Evolutionary conservation across 1,284 basidiomycete species (phyloP).

Genomic region (Trichosporon coremiiforme): DNA sequence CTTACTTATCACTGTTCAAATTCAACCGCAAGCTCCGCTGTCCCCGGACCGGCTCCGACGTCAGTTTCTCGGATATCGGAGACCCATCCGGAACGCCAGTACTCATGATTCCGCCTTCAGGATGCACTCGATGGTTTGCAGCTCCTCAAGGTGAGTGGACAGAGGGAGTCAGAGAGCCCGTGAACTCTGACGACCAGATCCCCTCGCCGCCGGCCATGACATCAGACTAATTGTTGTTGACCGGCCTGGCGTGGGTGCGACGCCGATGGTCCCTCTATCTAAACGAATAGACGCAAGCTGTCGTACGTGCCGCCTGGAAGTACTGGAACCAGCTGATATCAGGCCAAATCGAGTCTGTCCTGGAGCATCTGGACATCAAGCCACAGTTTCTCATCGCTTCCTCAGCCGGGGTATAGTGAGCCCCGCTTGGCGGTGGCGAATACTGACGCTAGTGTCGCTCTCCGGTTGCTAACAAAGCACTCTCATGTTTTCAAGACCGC

Average conservation of each 20-base stretch:
- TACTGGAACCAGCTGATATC: slow-evolving; percentile 12
- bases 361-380: slow-evolving; percentile 47
- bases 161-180: no score
- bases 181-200: slow-evolving; percentile 36
- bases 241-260: slow-evolving; percentile 50
- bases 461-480: slow-evolving; percentile 45
- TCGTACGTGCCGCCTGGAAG: slow-evolving; percentile 36
- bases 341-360: slow-evolving; percentile 50
- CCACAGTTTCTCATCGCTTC: slow-evolving; percentile 45
- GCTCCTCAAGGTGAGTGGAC: slow-evolving; percentile 46
- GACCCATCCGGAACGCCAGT: slow-evolving; percentile 47
- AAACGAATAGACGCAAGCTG: slow-evolving; percentile 46
- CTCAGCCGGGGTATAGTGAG: slow-evolving; percentile 52
- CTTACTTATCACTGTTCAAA: slow-evolving; percentile 43
- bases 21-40: slow-evolving; percentile 46
- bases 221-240: slow-evolving; percentile 50
- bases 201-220: slow-evolving; percentile 42
- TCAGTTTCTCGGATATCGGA: slow-evolving; percentile 50
- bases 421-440: neutral
- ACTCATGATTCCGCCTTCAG: slow-evolving; percentile 47
- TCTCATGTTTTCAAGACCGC: slow-evolving; percentile 35
- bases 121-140: slow-evolving; percentile 51
- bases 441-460: slow-evolving; percentile 40
- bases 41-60: slow-evolving; percentile 43
- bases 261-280: slow-evolving; percentile 40